Conservation (phyloP, 176 grass and related monocot species). For the Juncus inflexus region DNA sequence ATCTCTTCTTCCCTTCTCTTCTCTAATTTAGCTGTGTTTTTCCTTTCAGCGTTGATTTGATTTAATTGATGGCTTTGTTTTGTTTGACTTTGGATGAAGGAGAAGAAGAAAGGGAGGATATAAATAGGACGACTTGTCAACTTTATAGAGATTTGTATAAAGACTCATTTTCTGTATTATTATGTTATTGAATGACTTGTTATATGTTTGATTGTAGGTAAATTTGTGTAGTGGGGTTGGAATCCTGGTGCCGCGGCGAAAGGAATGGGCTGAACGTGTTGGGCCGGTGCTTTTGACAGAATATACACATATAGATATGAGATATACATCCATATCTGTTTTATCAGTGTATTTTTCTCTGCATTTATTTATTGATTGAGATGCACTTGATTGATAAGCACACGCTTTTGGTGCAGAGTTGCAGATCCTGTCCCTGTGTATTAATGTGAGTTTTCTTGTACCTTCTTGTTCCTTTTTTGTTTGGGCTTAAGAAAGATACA, state of each 20-base stretch:
- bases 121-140: neutral
- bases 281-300: neutral
- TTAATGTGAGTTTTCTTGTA: no score
- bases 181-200: neutral
- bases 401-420: no score
- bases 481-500: no score
- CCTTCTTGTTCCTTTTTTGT: no score
- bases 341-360: no score
- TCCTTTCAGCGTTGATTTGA: neutral
- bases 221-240: neutral
- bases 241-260: neutral
- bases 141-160: neutral
- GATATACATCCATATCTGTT: no score
- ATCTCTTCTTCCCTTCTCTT: neutral
- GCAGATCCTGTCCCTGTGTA: no score
- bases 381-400: no score
- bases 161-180: neutral
- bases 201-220: neutral
- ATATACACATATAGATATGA: no score
- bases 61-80: neutral
- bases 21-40: neutral
- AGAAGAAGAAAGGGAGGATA: constrained; percentile 25
- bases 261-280: neutral
- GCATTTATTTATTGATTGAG: no score
- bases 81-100: neutral